A percentile compares a stretch with the other conserved stretches of the same genome.
Evolutionary conservation across 108 stramenopile species (phyloP).

Genomic region (Conticribra weissflogii): DNA sequence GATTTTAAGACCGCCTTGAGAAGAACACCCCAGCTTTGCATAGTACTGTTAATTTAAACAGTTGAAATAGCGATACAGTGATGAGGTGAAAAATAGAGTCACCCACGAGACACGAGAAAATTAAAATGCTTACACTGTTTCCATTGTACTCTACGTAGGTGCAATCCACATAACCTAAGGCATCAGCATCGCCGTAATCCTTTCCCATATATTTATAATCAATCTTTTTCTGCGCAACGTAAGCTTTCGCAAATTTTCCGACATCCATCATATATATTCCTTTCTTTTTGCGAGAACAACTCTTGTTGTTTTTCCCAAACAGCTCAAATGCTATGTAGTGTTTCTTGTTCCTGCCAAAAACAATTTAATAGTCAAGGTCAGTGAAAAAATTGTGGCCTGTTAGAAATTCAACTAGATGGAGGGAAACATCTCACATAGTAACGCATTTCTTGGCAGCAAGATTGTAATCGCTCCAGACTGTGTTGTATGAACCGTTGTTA

Average conservation of each 20-base stretch:
- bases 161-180: conserved; percentile 33
- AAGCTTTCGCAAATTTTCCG: conserved; percentile 37
- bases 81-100: no score
- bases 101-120: neutral
- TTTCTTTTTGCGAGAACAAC: conserved; percentile 23
- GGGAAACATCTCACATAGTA: conserved; percentile 32
- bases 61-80: no score
- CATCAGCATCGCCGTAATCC: conserved; percentile 36
- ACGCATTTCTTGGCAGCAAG: conserved; percentile 38
- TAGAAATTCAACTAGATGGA: no score
- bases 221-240: conserved; percentile 33
- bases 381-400: neutral
- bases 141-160: conserved; percentile 30
- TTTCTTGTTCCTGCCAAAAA: conserved; percentile 37
- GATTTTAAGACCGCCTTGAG: conserved; percentile 34
- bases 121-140: conserved; percentile 20
- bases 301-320: conserved; percentile 39
- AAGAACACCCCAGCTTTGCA: conserved; percentile 41
- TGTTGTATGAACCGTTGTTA: conserved; percentile 11
- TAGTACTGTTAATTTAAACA: no score
- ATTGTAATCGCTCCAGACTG: conserved; percentile 35
- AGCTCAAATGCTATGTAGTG: conserved; percentile 42
- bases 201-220: conserved; percentile 35
- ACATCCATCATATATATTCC: conserved; percentile 43
- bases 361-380: neutral